These are phyloP conservation scores for Xylariales sp. DNA, from an alignment of 2,329 filamentous ascomycete species.

Conservation along the genomic window DNA sequence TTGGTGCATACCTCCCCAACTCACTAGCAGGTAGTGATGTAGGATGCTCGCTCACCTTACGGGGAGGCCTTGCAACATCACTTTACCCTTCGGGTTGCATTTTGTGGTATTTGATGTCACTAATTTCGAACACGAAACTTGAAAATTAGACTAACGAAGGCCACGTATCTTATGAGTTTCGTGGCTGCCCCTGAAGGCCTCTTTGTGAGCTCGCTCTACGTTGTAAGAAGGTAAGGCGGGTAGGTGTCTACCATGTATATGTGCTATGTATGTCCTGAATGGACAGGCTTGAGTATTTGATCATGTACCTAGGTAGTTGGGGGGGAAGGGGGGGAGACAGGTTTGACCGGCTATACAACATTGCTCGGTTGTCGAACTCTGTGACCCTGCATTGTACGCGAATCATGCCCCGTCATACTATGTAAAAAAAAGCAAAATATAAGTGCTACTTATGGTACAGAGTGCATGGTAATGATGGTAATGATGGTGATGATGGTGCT, in stretches of 20 bases:
- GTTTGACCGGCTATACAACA: no score
- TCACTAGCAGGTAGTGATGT: no score
- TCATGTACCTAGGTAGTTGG: no score
- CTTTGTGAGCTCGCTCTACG: neutral
- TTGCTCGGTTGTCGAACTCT: no score
- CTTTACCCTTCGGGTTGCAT: neutral
- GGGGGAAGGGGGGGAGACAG: no score
- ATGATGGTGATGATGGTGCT: neutral
- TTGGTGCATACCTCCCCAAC: no score
- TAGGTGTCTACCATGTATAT: neutral
- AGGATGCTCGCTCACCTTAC: neutral
- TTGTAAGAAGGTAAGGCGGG: neutral
- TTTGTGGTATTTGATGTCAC: neutral
- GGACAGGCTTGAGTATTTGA: neutral
- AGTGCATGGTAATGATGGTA: neutral
- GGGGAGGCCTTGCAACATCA: neutral
- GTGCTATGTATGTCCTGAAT: neutral
- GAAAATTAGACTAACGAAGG: neutral
- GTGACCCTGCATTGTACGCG: no score
- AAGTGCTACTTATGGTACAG: neutral
- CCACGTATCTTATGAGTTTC: neutral
- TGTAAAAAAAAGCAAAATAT: neutral
- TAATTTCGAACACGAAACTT: neutral
- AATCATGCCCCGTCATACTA: neutral
- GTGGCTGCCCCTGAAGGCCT: neutral